Evolutionary conservation across 2,329 filamentous ascomycete species (phyloP).

Genomic region (Myriosclerotinia scirpicola): DNA sequence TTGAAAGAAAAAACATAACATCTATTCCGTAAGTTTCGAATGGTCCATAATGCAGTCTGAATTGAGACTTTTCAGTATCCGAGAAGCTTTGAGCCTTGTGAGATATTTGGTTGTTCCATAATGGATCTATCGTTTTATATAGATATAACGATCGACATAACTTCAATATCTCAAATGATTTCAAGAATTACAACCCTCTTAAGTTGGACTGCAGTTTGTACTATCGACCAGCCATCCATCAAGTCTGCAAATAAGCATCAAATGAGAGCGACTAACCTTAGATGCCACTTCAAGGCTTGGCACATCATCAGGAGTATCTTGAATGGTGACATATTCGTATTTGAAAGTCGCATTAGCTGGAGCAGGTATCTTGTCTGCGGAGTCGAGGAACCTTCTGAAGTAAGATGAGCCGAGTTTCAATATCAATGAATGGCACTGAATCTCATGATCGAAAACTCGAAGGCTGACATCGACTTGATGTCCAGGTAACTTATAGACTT

Average conservation of each 20-base stretch:
- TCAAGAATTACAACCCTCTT: too few species aligned
- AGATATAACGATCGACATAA: too few species aligned
- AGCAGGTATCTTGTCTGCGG: neutral
- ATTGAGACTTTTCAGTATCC: too few species aligned
- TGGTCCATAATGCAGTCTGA: too few species aligned
- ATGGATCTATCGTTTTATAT: too few species aligned
- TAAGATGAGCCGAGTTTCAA: neutral
- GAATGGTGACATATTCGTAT: slow-evolving; percentile 2
- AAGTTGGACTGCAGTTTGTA: too few species aligned
- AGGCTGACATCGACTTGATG: neutral
- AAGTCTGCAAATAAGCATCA: too few species aligned
- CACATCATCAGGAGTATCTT: neutral
- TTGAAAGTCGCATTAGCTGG: neutral
- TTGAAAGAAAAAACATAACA: neutral
- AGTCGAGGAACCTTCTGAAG: neutral
- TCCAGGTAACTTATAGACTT: neutral
- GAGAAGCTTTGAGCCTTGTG: too few species aligned
- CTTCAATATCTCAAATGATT: too few species aligned
- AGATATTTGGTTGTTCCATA: too few species aligned
- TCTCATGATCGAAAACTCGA: neutral
- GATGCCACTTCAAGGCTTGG: neutral
- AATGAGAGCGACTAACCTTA: neutral
- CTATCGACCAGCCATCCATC: too few species aligned
- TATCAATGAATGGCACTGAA: neutral
- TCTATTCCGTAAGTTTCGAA: too few species aligned